Percentiles rank a stretch among this genome's conserved stretches.
Conservation (phyloP, 163 green algal genomes). For the Scenedesmus sp. region DNA sequence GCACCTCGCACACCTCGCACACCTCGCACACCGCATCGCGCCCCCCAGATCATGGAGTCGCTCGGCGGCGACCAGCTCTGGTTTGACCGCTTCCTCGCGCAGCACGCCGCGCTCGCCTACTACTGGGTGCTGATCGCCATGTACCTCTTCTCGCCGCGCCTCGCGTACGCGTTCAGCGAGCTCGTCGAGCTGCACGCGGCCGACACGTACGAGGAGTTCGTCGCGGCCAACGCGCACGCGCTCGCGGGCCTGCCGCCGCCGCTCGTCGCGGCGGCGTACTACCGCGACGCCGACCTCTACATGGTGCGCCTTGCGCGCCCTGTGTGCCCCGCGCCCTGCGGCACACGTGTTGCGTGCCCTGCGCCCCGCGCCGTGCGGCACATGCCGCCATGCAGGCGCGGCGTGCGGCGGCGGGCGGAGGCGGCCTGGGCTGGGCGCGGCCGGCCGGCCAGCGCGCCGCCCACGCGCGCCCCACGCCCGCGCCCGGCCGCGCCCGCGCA, state of each 20-base stretch:
- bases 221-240: slow-evolving; percentile 63
- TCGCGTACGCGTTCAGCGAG: slow-evolving; percentile 96
- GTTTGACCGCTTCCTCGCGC: slow-evolving; percentile 92
- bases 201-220: slow-evolving; percentile 52
- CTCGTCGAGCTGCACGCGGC: slow-evolving; percentile 80
- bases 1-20: too few relatives aligned
- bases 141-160: slow-evolving; percentile 83
- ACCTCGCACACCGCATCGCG: background rate
- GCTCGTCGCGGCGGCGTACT: slow-evolving; percentile 90
- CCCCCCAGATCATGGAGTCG: slow-evolving; percentile 81
- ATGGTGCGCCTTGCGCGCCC: too few relatives aligned
- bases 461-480: too few relatives aligned
- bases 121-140: slow-evolving; percentile 82
- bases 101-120: slow-evolving; percentile 94
- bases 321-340: too few relatives aligned
- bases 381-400: too few relatives aligned
- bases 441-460: too few relatives aligned
- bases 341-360: too few relatives aligned
- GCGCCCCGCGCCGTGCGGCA: too few relatives aligned
- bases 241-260: slow-evolving; percentile 87
- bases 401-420: too few relatives aligned
- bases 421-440: too few relatives aligned
- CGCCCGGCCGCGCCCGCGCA: slow-evolving; percentile 10
- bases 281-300: slow-evolving; percentile 76
- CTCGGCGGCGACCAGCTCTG: slow-evolving; percentile 94